Evolutionary conservation across 2,329 filamentous ascomycete genomes (phyloP), one percentile per base, ranked within the genome.

Genomic region (Pseudocercospora fuligena): DNA sequence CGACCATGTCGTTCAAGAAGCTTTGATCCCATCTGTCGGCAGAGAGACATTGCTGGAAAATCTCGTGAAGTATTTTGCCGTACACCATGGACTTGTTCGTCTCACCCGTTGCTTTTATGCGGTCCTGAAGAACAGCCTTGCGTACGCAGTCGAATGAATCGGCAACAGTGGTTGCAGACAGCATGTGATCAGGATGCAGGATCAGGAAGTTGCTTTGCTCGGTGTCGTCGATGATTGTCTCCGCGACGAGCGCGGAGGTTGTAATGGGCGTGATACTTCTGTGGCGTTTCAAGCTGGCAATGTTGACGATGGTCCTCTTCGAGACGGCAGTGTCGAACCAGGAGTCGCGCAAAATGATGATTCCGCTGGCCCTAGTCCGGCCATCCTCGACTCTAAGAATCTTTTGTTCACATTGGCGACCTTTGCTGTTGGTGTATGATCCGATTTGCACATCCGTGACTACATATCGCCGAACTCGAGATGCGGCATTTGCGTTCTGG

Each of bases 91-190:
- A 88, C 36, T 91, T 87, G 53, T 89, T 92, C 2, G 92, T 86
- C 70, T 93, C 91, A 73, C 90, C 91, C 0, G 93, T 94, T 8
- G 93, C 92, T 79, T 98, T 98, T 73, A 99, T 90, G 33, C 95
- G 90, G 78, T 99, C 94, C 78, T 98, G 94, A 27, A 99, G 86
- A 1, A 98, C 94, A 31, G 95, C 93, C 70, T 94, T 90, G 19
- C 95, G 90, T 77, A 92, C 90, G 76, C 95, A 99, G 25, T 89
- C 90, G 77, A 98, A 97, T 0, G 95, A 97, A 79, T 99, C 95
- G n/a, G 93, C 94, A 51, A 99, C 91, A 5, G 96, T 93, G 0
- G 95, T 98, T 2, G 95, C 91, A 2, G 95, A 98, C 61, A 99
- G 91, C 36, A 99, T 86, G 80, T 98, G 94, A 75, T 99, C 95